Evolutionary conservation across 495 filamentous ascomycete genomes (phyloP).

Genomic region (Neurospora hispaniola): DNA sequence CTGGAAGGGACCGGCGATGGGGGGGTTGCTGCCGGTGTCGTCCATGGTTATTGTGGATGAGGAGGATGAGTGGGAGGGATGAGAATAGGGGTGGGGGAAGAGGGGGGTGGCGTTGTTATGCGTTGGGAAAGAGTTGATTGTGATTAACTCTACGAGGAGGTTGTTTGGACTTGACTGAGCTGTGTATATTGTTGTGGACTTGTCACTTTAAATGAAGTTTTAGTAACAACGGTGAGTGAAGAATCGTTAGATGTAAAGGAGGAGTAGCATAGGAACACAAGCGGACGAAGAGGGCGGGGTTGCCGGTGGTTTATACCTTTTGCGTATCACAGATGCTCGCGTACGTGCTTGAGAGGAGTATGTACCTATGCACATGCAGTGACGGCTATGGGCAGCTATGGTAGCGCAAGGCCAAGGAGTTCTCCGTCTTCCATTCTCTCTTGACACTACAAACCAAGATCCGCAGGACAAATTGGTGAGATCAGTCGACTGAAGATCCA

Average conservation of each 20-base stretch:
- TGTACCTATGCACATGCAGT: neutral
- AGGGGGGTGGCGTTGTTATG: slow-evolving; percentile 1
- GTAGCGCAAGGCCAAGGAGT: neutral
- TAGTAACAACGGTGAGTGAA: neutral
- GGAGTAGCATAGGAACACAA: neutral
- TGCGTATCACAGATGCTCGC: neutral
- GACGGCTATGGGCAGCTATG: neutral
- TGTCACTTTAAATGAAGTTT: neutral
- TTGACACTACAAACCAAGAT: neutral
- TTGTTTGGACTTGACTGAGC: neutral
- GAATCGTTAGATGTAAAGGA: neutral
- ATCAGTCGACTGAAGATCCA: neutral
- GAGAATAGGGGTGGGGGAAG: neutral
- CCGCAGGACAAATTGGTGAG: neutral
- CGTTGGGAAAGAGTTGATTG: neutral
- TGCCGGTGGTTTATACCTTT: neutral
- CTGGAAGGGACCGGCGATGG: neutral
- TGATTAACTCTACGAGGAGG: neutral
- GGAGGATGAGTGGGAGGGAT: neutral
- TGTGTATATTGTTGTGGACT: neutral
- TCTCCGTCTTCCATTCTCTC: neutral
- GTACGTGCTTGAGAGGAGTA: neutral
- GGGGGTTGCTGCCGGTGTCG: neutral
- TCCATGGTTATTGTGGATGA: neutral
- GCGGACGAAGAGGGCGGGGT: neutral